Percentiles rank a stretch among this genome's conserved stretches.
phyloP scores from a whole-genome alignment of 108 stramenopile species.

The Pseudonitzschia multiseries region DNA sequence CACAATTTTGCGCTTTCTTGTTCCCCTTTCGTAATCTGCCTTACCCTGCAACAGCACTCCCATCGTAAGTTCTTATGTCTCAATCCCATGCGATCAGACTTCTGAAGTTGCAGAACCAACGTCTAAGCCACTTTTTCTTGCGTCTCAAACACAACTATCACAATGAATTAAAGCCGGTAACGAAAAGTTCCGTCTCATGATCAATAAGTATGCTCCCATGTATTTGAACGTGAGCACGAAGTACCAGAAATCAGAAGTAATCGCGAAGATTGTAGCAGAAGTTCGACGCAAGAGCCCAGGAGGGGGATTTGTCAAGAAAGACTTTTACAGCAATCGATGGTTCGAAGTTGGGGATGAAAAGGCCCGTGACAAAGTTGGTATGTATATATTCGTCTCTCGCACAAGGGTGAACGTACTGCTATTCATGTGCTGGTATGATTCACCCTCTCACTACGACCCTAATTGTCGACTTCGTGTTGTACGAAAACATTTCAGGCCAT shows the following conservation, averaged over 20 bases:
- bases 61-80: constrained; percentile 17
- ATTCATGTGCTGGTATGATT: too few relatives aligned
- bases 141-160: too few relatives aligned
- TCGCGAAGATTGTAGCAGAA: constrained; percentile 27
- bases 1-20: constrained; percentile 2
- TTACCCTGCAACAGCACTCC: background rate
- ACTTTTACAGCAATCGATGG: constrained; percentile 28
- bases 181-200: constrained; percentile 23
- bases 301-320: constrained; percentile 42
- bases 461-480: background rate
- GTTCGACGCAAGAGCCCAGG: constrained; percentile 23
- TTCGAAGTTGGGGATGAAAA: constrained; percentile 39
- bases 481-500: constrained; percentile 12
- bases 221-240: constrained; percentile 28
- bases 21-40: background rate
- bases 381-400: background rate
- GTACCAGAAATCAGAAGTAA: constrained; percentile 27
- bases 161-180: constrained; percentile 27
- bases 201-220: constrained; percentile 11
- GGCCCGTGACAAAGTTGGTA: constrained; percentile 38
- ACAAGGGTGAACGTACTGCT: too few relatives aligned
- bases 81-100: too few relatives aligned
- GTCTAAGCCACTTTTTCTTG: too few relatives aligned
- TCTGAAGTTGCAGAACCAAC: too few relatives aligned
- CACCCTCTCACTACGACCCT: background rate